Conservation (phyloP, 345 rosid species). For the Linum trigynum region DNA sequence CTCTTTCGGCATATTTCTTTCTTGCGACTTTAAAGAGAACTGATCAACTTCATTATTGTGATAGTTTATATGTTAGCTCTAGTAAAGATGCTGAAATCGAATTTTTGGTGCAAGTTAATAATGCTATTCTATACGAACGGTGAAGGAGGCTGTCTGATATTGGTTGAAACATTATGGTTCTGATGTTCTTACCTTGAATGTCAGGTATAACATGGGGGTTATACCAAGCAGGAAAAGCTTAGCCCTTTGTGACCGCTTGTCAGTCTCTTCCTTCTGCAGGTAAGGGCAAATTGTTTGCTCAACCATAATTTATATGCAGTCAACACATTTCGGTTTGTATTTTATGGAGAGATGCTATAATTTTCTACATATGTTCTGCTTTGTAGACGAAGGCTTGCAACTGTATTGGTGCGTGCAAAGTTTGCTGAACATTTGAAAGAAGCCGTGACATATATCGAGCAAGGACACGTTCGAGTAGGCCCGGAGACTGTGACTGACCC, state of each 20-base stretch:
- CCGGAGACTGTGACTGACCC: constrained; percentile 83
- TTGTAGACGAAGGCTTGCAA: constrained; percentile 70
- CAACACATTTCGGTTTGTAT: not conserved
- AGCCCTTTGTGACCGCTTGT: constrained; percentile 61
- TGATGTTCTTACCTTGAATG: not conserved
- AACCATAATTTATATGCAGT: not conserved
- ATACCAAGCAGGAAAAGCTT: constrained; percentile 82
- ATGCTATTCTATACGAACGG: too few relatives aligned
- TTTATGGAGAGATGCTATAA: not conserved
- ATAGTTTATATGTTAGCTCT: too few relatives aligned
- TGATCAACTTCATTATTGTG: too few relatives aligned
- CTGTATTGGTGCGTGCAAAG: constrained; percentile 55
- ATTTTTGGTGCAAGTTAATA: too few relatives aligned
- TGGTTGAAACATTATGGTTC: constrained; percentile 7
- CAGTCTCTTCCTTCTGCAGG: constrained; percentile 83
- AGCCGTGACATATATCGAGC: constrained; percentile 89
- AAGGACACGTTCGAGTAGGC: constrained; percentile 90
- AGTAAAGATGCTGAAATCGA: too few relatives aligned
- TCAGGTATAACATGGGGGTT: constrained; percentile 90
- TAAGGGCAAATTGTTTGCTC: constrained; percentile 11
- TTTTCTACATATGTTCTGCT: not conserved
- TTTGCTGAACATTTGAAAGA: constrained; percentile 82
- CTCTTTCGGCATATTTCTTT: too few relatives aligned
- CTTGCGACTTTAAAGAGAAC: too few relatives aligned
- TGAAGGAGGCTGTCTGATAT: not conserved